These are phyloP conservation scores for Sphagnum magellanicum DNA, from an alignment of 228 moss, liverwort and hornwort species.

Conservation along the genomic window DNA sequence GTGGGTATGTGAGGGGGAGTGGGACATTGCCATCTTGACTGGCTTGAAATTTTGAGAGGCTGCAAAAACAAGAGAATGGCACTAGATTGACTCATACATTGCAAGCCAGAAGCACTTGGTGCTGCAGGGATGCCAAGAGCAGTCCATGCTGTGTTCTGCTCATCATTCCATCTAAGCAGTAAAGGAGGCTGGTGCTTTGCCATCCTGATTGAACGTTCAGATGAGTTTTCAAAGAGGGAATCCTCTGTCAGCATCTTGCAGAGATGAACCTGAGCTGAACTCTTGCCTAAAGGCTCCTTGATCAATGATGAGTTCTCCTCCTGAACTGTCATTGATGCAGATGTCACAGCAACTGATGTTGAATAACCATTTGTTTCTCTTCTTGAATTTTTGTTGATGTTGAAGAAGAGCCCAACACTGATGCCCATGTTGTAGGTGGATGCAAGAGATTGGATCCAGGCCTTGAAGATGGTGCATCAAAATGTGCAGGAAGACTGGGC, in stretches of 20 bases:
- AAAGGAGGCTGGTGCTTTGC: not conserved
- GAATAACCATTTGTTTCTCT: constrained; percentile 6
- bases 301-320: not conserved
- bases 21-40: constrained; percentile 19
- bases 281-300: not conserved
- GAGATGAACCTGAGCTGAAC: not conserved
- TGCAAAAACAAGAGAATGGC: constrained; percentile 16
- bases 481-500: not conserved
- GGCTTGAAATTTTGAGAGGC: constrained; percentile 13
- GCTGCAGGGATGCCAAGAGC: constrained; percentile 18
- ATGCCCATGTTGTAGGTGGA: constrained; percentile 1
- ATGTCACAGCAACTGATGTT: constrained; percentile 3
- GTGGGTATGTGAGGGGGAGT: no score
- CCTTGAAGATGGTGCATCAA: not conserved
- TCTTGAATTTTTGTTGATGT: constrained; percentile 12
- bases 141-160: constrained; percentile 10
- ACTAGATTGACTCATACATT: constrained; percentile 17
- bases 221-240: not conserved
- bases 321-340: constrained; percentile 2
- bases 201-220: constrained; percentile 8
- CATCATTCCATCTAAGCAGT: constrained; percentile 8
- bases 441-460: constrained; percentile 8
- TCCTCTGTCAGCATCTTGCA: not conserved
- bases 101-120: constrained; percentile 20
- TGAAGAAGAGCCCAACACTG: constrained; percentile 20